Conservation (phyloP, 805 yeast genomes). For the Spencermartinsiella europaea region DNA sequence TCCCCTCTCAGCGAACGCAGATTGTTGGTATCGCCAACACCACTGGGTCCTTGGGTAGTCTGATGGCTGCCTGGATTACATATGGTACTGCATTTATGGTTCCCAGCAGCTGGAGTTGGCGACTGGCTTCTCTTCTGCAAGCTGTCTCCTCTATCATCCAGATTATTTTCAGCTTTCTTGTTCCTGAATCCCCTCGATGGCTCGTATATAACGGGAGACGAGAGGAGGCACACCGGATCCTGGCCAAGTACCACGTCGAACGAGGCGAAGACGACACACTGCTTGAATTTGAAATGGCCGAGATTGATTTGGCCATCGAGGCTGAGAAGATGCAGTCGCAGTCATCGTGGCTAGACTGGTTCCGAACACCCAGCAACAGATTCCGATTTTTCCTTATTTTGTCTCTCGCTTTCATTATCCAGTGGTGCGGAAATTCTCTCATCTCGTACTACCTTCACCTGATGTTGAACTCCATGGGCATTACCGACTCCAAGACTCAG, state of each 20-base stretch:
- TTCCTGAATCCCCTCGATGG: conserved; percentile 40
- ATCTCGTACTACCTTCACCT: conserved; percentile 41
- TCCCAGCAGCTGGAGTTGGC: conserved; percentile 46
- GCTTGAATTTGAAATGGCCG: conserved; percentile 14
- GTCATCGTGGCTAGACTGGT: conserved; percentile 7
- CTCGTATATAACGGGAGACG: conserved; percentile 45
- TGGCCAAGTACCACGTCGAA: conserved; percentile 30
- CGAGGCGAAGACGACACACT: conserved; percentile 9
- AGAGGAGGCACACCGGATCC: conserved; percentile 37
- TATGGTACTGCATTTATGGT: conserved; percentile 48
- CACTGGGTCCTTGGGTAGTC: conserved; percentile 52
- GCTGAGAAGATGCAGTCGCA: conserved; percentile 12
- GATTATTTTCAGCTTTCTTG: conserved; percentile 38
- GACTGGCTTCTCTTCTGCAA: conserved; percentile 71
- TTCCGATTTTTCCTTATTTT: conserved; percentile 9
- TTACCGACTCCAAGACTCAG: conserved; percentile 29
- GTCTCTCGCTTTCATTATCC: conserved; percentile 11
- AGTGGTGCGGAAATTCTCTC: conserved; percentile 15
- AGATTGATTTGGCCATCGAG: conserved; percentile 14
- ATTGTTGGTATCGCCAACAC: conserved; percentile 27
- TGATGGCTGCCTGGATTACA: conserved; percentile 48
- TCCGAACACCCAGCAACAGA: conserved; percentile 7
- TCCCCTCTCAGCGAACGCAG: conserved; percentile 50
- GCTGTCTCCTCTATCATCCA: conserved; percentile 54
- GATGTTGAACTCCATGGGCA: conserved; percentile 50